Conservation (phyloP, 192 early-diverging fungal species). For the Backusella australiensis region DNA sequence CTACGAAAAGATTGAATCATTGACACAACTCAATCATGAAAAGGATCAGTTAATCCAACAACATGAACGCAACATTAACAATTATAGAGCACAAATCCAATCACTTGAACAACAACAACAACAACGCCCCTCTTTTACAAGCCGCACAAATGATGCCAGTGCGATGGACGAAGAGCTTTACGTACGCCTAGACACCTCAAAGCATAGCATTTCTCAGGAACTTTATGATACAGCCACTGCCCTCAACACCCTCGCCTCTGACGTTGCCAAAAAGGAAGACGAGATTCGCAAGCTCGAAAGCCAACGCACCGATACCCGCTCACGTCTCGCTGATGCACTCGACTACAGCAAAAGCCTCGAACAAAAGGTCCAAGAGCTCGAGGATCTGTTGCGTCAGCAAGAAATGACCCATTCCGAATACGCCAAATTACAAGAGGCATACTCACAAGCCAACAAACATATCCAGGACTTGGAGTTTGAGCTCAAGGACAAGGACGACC, state of each 20-base stretch:
- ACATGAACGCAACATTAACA: background rate
- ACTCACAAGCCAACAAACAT: background rate
- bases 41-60: background rate
- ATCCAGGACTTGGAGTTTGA: background rate
- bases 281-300: background rate
- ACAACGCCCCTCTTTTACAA: background rate
- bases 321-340: background rate
- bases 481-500: background rate
- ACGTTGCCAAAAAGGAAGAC: background rate
- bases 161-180: background rate
- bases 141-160: background rate
- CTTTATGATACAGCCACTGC: background rate
- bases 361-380: background rate
- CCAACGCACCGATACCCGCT: background rate
- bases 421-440: background rate
- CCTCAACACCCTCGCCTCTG: background rate
- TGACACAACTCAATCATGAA: background rate
- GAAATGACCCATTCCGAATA: background rate
- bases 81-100: background rate
- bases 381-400: background rate
- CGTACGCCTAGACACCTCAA: background rate
- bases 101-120: background rate
- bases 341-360: background rate
- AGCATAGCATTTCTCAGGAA: background rate
- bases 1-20: background rate